A percentile compares a stretch with the other conserved stretches of the same genome.
phyloP scores from a whole-genome alignment of 2,329 filamentous ascomycete genomes.

The Bipolaris cookei region DNA sequence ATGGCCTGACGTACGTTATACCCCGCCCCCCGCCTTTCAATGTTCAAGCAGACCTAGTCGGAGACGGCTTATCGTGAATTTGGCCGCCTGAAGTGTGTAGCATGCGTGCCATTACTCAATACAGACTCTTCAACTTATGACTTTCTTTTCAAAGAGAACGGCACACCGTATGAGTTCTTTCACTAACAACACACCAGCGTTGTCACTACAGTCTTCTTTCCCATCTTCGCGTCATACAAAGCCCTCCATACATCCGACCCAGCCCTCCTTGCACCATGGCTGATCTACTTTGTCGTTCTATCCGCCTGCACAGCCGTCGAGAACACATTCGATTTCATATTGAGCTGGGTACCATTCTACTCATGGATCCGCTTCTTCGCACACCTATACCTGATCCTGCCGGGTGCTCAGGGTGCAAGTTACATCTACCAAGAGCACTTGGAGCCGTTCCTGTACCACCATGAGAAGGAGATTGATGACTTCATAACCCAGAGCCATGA shows the following conservation, averaged over 20 bases:
- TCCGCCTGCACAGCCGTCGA: constrained; percentile 81
- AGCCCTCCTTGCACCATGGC: constrained; percentile 90
- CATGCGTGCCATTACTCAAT: constrained; percentile 14
- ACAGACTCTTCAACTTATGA: constrained; percentile 6
- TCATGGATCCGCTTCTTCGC: constrained; percentile 85
- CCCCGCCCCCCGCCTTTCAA: constrained; percentile 33
- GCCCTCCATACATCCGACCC: constrained; percentile 92
- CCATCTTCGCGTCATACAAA: constrained; percentile 97
- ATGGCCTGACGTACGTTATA: constrained; percentile 47
- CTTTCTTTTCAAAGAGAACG: constrained; percentile 1
- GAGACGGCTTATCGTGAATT: constrained; percentile 10
- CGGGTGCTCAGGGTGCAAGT: constrained; percentile 92
- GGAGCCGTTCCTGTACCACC: constrained; percentile 84
- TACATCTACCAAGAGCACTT: constrained; percentile 83
- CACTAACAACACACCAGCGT: constrained; percentile 37
- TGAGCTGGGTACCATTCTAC: constrained; percentile 93
- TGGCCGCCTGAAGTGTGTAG: constrained; percentile 11
- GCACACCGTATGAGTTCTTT: neutral
- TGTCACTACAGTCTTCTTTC: constrained; percentile 83
- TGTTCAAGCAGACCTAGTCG: constrained; percentile 19
- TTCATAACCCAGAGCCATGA: constrained; percentile 85
- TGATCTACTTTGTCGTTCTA: constrained; percentile 98
- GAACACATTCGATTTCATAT: constrained; percentile 85
- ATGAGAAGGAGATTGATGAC: constrained; percentile 88
- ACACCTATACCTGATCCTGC: constrained; percentile 94